Percentiles rank a stretch among this genome's conserved stretches.
phyloP scores from a whole-genome alignment of 768 basidiomycete genomes.

The Pleurotus platypus region DNA sequence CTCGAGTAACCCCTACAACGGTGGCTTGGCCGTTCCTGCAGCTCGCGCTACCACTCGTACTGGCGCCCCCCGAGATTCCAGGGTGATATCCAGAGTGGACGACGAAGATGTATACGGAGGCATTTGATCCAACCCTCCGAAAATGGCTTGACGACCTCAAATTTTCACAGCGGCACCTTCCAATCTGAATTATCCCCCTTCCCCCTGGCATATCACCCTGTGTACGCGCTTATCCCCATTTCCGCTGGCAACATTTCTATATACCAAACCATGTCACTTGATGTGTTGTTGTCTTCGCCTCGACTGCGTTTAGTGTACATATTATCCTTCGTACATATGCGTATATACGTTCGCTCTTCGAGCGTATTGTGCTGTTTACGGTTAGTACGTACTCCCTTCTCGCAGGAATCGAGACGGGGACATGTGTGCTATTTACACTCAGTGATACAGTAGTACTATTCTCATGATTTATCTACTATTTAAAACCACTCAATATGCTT shows the following conservation, averaged over 20 bases:
- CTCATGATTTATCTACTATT: too few relatives aligned
- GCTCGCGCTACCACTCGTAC: conserved; percentile 5
- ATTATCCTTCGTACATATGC: conserved; percentile 7
- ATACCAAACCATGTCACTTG: conserved; percentile 3
- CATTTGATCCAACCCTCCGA: conserved; percentile 1
- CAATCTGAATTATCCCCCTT: not conserved
- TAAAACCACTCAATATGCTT: too few relatives aligned
- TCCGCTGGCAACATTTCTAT: not conserved
- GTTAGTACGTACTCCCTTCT: not conserved
- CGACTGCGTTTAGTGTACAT: not conserved
- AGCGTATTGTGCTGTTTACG: not conserved
- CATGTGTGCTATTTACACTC: not conserved
- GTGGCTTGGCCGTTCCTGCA: not conserved
- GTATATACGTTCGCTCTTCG: not conserved
- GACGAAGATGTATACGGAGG: conserved; percentile 6
- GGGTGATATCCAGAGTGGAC: conserved; percentile 6
- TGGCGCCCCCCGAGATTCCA: conserved; percentile 1
- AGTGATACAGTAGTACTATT: too few relatives aligned
- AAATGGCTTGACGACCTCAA: not conserved
- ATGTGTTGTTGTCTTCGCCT: conserved; percentile 5
- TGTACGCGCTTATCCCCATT: not conserved
- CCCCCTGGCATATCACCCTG: not conserved
- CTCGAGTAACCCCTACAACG: not conserved
- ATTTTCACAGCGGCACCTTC: not conserved
- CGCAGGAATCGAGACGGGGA: conserved; percentile 3